These are phyloP conservation scores for Cyclotella cryptica DNA, from an alignment of 108 stramenopile genomes.

Conservation along the genomic window DNA sequence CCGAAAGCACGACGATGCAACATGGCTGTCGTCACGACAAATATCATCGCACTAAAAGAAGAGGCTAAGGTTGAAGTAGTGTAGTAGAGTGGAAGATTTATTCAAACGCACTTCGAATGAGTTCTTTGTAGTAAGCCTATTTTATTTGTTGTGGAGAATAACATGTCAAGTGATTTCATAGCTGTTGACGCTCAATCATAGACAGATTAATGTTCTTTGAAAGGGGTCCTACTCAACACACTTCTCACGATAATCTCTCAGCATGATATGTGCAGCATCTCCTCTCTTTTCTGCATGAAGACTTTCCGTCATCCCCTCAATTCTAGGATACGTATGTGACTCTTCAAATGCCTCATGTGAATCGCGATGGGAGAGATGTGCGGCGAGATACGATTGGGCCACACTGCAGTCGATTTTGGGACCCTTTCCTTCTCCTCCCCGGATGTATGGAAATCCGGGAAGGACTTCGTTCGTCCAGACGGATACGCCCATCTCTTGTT, in stretches of 20 bases:
- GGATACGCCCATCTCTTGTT: slow-evolving; percentile 3
- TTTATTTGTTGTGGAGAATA: no score
- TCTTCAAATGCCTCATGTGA: neutral
- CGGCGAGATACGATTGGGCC: neutral
- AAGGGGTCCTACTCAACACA: neutral
- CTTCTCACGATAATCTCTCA: neutral
- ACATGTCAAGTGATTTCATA: neutral
- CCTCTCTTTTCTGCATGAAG: slow-evolving; percentile 16
- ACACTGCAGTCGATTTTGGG: neutral
- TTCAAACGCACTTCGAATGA: no score
- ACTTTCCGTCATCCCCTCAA: neutral
- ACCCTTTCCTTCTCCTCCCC: neutral
- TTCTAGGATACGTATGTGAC: slow-evolving; percentile 1
- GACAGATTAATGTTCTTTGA: no score
- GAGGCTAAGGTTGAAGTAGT: no score
- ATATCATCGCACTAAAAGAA: no score
- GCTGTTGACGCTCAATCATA: neutral
- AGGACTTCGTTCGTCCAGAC: neutral
- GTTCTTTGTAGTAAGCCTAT: no score
- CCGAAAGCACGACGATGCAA: no score
- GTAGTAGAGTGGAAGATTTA: no score
- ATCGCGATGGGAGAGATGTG: slow-evolving; percentile 15
- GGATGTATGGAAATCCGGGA: slow-evolving; percentile 4
- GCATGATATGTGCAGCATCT: slow-evolving; percentile 8
- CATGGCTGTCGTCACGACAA: no score